These are phyloP conservation scores for Heterobasidion annosum DNA, from an alignment of 1,284 basidiomycete genomes.

Conservation along the genomic window DNA sequence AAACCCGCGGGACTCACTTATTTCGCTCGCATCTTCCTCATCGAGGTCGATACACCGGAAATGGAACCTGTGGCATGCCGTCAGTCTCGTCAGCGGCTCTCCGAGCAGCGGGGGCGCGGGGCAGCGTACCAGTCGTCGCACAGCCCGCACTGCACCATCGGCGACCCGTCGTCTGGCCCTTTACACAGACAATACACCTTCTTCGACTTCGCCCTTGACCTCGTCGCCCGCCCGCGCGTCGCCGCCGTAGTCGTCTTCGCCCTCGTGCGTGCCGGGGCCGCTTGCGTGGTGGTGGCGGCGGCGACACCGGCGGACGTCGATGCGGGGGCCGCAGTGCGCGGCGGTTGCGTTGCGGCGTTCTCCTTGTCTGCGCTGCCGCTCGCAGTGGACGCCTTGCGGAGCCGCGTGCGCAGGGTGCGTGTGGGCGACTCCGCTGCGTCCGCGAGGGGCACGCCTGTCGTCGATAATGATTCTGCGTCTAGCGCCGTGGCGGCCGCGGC, in stretches of 20 bases:
- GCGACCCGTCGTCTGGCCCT: slow-evolving; percentile 63
- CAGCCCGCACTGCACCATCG: slow-evolving; percentile 70
- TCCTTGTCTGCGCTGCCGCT: not conserved
- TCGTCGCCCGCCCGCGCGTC: slow-evolving; percentile 3
- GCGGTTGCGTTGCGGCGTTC: not conserved
- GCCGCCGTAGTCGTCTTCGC: slow-evolving; percentile 6
- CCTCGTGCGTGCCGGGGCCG: slow-evolving; percentile 11
- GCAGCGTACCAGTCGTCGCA: slow-evolving; percentile 64
- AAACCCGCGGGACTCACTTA: slow-evolving; percentile 42
- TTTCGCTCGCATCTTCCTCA: slow-evolving; percentile 60
- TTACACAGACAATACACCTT: slow-evolving; percentile 50
- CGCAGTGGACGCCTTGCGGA: not conserved
- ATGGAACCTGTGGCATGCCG: slow-evolving; percentile 50
- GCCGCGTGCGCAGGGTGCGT: too few relatives aligned
- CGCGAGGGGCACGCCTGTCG: too few relatives aligned
- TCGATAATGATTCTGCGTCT: not conserved
- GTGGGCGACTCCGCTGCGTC: too few relatives aligned
- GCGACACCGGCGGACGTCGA: too few relatives aligned
- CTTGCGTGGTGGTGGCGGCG: not conserved
- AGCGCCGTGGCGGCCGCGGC: not conserved
- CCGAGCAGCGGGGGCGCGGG: not conserved
- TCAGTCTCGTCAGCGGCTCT: not conserved
- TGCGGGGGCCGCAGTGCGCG: not conserved
- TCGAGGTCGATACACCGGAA: slow-evolving; percentile 57
- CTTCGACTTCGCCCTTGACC: slow-evolving; percentile 7